Percentiles rank a stretch among this genome's conserved stretches.
phyloP scores from a whole-genome alignment of 495 filamentous ascomycete genomes.

The Pyrenula aspistea region DNA sequence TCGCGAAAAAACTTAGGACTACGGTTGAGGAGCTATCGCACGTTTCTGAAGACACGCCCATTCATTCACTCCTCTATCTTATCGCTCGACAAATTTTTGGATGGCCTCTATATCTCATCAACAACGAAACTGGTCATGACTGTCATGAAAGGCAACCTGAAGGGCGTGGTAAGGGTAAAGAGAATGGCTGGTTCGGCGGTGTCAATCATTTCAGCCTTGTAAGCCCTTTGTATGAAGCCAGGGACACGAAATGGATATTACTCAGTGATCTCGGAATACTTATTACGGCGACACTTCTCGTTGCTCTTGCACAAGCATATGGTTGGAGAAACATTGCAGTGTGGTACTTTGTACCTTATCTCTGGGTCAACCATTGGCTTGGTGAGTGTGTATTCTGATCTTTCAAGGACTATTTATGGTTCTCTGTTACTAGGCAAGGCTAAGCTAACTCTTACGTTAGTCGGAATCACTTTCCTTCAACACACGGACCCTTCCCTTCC shows the following conservation, averaged over 20 bases:
- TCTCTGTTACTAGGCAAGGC: background rate
- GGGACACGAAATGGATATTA: slow-evolving; percentile 41
- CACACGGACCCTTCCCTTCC: slow-evolving; percentile 79
- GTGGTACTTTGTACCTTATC: slow-evolving; percentile 40
- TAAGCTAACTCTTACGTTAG: slow-evolving; percentile 11
- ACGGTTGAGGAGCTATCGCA: slow-evolving; percentile 27
- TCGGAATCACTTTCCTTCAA: slow-evolving; percentile 81
- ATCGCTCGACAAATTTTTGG: slow-evolving; percentile 42
- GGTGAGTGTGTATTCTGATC: slow-evolving; percentile 17
- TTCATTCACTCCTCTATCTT: slow-evolving; percentile 33
- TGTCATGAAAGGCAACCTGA: slow-evolving; percentile 29
- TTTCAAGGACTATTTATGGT: slow-evolving; percentile 1
- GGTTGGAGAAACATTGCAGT: slow-evolving; percentile 38
- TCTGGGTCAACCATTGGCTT: slow-evolving; percentile 54
- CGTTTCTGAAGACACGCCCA: slow-evolving; percentile 44
- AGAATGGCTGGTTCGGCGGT: slow-evolving; percentile 22
- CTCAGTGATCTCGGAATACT: slow-evolving; percentile 47
- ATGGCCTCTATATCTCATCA: slow-evolving; percentile 42
- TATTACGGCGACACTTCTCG: slow-evolving; percentile 29
- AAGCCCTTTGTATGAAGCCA: slow-evolving; percentile 47
- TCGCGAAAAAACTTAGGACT: slow-evolving; percentile 20
- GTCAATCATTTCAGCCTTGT: slow-evolving; percentile 49
- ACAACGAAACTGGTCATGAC: slow-evolving; percentile 36
- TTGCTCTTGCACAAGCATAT: slow-evolving; percentile 28
- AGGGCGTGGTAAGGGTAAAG: slow-evolving; percentile 24